These are phyloP conservation scores for Raffaelea deltoideospora DNA, from an alignment of 2,329 filamentous ascomycete genomes.

Conservation along the genomic window DNA sequence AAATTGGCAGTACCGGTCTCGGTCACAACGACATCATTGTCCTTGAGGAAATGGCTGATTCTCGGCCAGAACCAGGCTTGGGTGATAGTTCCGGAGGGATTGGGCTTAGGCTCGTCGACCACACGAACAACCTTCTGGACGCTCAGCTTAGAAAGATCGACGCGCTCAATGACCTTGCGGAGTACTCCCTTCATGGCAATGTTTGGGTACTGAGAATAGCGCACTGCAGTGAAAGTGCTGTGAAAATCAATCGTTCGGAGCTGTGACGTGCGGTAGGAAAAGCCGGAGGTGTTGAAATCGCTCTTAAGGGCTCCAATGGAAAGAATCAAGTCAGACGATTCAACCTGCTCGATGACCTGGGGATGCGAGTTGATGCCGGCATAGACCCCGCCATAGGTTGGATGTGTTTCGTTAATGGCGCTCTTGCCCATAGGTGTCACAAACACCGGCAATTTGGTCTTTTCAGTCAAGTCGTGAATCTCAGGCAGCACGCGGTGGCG, in stretches of 20 bases:
- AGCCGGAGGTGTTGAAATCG: constrained; percentile 73
- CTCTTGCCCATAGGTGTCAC: constrained; percentile 88
- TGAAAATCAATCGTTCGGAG: constrained; percentile 72
- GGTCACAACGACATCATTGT: constrained; percentile 65
- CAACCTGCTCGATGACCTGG: constrained; percentile 47
- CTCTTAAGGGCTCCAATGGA: constrained; percentile 52
- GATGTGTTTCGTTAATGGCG: constrained; percentile 59
- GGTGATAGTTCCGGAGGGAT: constrained; percentile 6
- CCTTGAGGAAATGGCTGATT: constrained; percentile 12
- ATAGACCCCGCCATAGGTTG: constrained; percentile 74
- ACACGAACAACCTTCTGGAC: constrained; percentile 37
- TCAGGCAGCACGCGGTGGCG: constrained; percentile 60
- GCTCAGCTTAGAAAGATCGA: constrained; percentile 43
- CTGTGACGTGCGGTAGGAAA: constrained; percentile 63
- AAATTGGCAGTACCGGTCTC: constrained; percentile 84
- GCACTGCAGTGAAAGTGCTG: constrained; percentile 55
- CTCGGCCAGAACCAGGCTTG: constrained; percentile 11
- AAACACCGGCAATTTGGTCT: constrained; percentile 64
- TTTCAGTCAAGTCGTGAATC: constrained; percentile 56
- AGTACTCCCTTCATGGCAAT: constrained; percentile 68
- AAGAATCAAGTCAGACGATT: constrained; percentile 55
- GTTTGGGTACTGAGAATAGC: constrained; percentile 65
- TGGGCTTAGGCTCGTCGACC: constrained; percentile 14
- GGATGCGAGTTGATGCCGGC: constrained; percentile 61
- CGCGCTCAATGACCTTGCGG: constrained; percentile 46